Percentiles rank a stretch among this genome's conserved stretches.
phyloP scores from a whole-genome alignment of 331 rosid genomes.

The Saraca asoca region DNA sequence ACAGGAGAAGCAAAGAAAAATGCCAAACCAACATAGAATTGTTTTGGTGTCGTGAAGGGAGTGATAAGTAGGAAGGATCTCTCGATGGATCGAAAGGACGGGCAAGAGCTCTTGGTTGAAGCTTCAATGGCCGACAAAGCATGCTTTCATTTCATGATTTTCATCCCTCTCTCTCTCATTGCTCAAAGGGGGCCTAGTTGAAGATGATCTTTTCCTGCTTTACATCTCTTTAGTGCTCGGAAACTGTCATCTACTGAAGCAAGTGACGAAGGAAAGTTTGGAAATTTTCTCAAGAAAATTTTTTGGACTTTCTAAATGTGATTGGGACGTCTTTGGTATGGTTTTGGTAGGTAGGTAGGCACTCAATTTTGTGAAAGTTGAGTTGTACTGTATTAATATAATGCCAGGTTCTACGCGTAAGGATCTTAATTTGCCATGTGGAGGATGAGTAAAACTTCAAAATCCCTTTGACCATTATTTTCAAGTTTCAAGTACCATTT shows the following conservation, averaged over 20 bases:
- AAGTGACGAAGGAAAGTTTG: neutral
- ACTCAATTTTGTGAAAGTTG: conserved; percentile 28
- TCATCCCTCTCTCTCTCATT: neutral
- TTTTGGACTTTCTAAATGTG: conserved; percentile 22
- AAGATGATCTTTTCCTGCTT: neutral
- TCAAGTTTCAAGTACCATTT: too few species aligned
- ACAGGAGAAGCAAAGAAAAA: neutral
- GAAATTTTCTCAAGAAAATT: conserved; percentile 14
- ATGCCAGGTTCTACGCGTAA: neutral
- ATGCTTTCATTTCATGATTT: conserved; percentile 55
- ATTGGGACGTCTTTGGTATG: neutral
- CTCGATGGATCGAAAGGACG: conserved; percentile 28
- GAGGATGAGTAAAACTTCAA: too few species aligned
- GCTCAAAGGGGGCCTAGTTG: conserved; percentile 32
- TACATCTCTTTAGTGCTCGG: conserved; percentile 28
- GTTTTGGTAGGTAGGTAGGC: conserved; percentile 24
- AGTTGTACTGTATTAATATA: neutral
- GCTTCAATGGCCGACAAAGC: conserved; percentile 76
- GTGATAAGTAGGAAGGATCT: conserved; percentile 39
- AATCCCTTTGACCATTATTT: too few species aligned
- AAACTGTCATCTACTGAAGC: conserved; percentile 34
- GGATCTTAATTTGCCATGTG: too few species aligned
- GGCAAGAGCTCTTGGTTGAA: conserved; percentile 42
- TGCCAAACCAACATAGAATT: neutral
- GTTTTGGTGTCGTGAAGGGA: conserved; percentile 19